Base-by-base conservation (phyloP, 495 filamentous ascomycete genomes). In the Filosporella fistucella region DNA sequence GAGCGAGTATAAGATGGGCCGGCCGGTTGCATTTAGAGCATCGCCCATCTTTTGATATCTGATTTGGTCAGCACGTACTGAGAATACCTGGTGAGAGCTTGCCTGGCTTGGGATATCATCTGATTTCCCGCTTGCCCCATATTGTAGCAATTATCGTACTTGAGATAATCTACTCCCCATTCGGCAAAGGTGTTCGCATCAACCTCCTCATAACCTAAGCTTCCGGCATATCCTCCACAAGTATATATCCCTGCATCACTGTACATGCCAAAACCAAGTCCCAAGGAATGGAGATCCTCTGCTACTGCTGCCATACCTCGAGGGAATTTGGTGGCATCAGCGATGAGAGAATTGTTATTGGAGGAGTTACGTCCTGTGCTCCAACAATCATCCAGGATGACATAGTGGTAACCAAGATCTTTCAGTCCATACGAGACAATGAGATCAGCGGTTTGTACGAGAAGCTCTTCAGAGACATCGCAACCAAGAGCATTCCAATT, bases 131-230 rank as follows among this genome's bases (percentile, higher is more conserved):
- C 68, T 64, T 76, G 62, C 10, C 72, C 71, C 52, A 71, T 59
- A 42, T 77, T 59, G 61, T 72, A 72, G 63, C 85, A 88, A 64
- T 86, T 87, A 61, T 89, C 85, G 51, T 88, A 87, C 63, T 89
- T 86, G 25, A 84, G 64, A 49, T 85, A 86, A 58, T 86, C 82
- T 30, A 87, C 72, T 0, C 76, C 81, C 82, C 84, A 88, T 12
- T 71, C 69, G 1, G 78, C 79, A 53, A 78, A 84, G 0, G 77
- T 68, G 22, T 71, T 46, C 0, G 81, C 85, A 63, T 88, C 85
- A 6, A 77, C 68, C 2, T 56, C 54, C 60, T 87, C 85, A 47
- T 81, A 74, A 2, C 79, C 79, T 8, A 85, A 49, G 48, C 70
- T 76, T 1, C 77, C 84, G 1, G 77, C 75, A 52, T 82, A 84